phyloP scores from a whole-genome alignment of 2,329 filamentous ascomycete genomes.

The Colletotrichum plurivorum region DNA sequence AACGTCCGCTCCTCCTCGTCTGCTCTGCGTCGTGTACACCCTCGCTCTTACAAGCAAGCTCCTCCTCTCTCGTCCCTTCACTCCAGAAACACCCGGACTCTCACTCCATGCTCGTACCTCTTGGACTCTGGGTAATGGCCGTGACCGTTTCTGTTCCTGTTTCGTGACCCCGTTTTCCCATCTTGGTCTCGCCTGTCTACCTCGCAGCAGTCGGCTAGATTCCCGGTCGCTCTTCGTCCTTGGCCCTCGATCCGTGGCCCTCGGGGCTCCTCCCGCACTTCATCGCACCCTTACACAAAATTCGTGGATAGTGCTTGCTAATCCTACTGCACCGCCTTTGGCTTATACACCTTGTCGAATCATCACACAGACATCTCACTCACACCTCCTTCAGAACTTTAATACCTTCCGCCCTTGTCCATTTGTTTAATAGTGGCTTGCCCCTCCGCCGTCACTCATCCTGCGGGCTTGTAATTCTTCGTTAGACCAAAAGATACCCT shows the following conservation, averaged over 20 bases:
- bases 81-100: conserved; percentile 40
- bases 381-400: conserved; percentile 35
- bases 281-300: conserved; percentile 25
- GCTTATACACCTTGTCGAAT: conserved; percentile 29
- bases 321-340: conserved; percentile 29
- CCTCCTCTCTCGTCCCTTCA: conserved; percentile 29
- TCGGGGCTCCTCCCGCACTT: conserved; percentile 36
- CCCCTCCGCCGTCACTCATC: conserved; percentile 31
- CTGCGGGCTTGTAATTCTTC: conserved; percentile 23
- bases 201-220: conserved; percentile 33
- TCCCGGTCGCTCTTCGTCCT: conserved; percentile 33
- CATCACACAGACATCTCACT: conserved; percentile 40
- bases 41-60: conserved; percentile 33
- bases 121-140: conserved; percentile 41
- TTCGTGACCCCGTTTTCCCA: conserved; percentile 37
- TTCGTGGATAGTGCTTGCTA: conserved; percentile 33
- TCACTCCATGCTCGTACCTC: conserved; percentile 39
- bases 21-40: conserved; percentile 31
- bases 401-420: conserved; percentile 29
- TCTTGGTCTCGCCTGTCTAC: conserved; percentile 28
- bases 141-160: conserved; percentile 41
- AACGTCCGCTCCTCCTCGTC: conserved; percentile 38
- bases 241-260: conserved; percentile 25
- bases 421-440: conserved; percentile 38
- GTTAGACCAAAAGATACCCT: conserved; percentile 37